Base-by-base conservation (phyloP, 108 stramenopile species). In the Fragilaria radians region DNA sequence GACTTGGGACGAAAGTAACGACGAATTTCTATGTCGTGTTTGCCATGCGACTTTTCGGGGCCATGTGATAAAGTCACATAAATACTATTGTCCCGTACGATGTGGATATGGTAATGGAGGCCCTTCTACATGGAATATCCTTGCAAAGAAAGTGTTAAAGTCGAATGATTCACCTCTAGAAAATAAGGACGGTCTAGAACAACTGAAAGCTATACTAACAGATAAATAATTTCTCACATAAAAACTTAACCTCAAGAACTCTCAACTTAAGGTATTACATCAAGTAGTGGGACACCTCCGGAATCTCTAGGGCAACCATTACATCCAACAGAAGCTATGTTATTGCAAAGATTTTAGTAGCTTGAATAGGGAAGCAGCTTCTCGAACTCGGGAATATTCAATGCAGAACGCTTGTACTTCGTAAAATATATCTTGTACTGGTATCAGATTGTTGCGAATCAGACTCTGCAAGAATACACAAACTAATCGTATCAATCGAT, bases 321-420 rank as follows among this genome's bases (percentile, higher is more conserved):
- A 3, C 4, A 24, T 54, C 5, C 3, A 27, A 27, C 1, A 1
- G 7, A 27, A 29, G 2, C n/a, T n/a, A n/a, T 42, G 14, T 42
- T 42, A 19, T 48, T 78, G 67, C 31, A 76, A 46, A 7, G 65
- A 73, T 31, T 89, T 88, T 25, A 96, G 67, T 34, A 93, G 57
- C 57, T 91, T 88, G 60, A 96, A 98, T 21, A 98, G 70, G 9
- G 86, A 86, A 2, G 93, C 88, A 4, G 97, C 97, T 64, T 98
- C 97, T 31, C 94, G 73, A 52, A 98, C 95, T 36, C 94, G 68
- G 21, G 93, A 89, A 68, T 95, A 96, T 55, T 96, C 90, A 50
- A 98, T 94, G 65, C 97, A 98, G 60, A 98, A 98, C 23, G 96
- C 85, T 67, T 98, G 95, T 19, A 96, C 83, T 66, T 96, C 95